Evolutionary conservation across 495 filamentous ascomycete genomes (phyloP), one percentile per base, ranked within the genome.

Genomic region (Pyrenopolyporus hunteri): DNA sequence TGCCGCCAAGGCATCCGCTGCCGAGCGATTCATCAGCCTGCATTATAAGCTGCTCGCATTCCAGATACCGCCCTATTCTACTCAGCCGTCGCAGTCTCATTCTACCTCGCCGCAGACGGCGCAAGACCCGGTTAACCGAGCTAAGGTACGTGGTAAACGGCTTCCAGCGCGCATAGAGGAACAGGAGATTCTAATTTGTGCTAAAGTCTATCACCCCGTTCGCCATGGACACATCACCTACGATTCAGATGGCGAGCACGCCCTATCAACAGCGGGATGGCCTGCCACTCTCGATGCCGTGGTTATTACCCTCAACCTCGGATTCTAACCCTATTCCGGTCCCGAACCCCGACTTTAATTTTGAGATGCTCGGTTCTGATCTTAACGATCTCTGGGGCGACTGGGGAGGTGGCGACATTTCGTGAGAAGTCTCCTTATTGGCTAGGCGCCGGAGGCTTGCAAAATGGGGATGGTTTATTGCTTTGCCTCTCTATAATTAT

Each of bases 41-140:
- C 68, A 73, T 46, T 72, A 70, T 44, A 71, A 70, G 36, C 59
- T 81, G 25, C 50, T 78, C 9, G 72, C 78, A 0, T 75, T 74
- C 17, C 77, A 78, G 60, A 75, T 78, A 7, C 67, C 73, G 19
- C 72, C 73, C 7, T 53, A 58, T 37, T 62, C 44, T 33, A 59
- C 68, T 28, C 65, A 50, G 29, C 56, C 37, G 17, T 22, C 58
- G 9, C 55, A 57, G 10, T 35, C 43, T 14, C 47, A 49, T 40
- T 26, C 57, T 2, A 57, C 57, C 19, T 46, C 48, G 20, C 59
- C 54, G n/a, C 67, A 60, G 28, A 32, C 59, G 36, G 54, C 23
- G 53, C 61, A 59, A 47, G 56, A 62, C 17, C 53, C 54, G 22
- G 35, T 54, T 3, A 65, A 48, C 39, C 65, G 61, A 43, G 37